Evolutionary conservation across 2,329 filamentous ascomycete species (phyloP).

Genomic region (Paramyrothecium roridum): DNA sequence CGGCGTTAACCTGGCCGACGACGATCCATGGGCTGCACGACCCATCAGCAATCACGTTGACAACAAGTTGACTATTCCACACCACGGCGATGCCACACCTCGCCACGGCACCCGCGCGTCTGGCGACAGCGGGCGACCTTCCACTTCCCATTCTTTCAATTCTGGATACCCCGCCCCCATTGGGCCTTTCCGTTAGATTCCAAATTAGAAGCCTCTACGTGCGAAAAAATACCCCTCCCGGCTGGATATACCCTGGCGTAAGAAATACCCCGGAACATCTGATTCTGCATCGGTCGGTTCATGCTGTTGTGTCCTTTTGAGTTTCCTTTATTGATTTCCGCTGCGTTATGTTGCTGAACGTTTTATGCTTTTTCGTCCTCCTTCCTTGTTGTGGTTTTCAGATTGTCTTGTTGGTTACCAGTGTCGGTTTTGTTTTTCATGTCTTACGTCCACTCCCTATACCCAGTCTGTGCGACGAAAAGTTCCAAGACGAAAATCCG

Average conservation of each 20-base stretch:
- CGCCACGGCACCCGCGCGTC: constrained; percentile 81
- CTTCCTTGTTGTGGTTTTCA: not conserved
- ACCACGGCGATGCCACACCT: constrained; percentile 78
- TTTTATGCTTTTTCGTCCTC: constrained; percentile 1
- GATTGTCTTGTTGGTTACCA: constrained; percentile 2
- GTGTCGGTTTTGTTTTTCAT: constrained; percentile 5
- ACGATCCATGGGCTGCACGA: constrained; percentile 63
- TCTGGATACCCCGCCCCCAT: constrained; percentile 94
- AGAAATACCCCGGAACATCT: constrained; percentile 49
- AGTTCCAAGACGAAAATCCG: not conserved
- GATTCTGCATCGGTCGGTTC: constrained; percentile 46
- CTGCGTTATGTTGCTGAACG: constrained; percentile 16
- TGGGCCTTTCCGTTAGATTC: constrained; percentile 83
- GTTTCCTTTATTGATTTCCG: constrained; percentile 17
- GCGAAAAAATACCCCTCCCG: constrained; percentile 46
- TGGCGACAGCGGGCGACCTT: constrained; percentile 87
- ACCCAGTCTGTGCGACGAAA: constrained; percentile 5
- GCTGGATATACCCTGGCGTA: constrained; percentile 66
- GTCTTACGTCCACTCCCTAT: constrained; percentile 7
- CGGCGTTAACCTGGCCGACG: constrained; percentile 88
- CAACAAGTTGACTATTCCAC: constrained; percentile 61
- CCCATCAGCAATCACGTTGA: constrained; percentile 64
- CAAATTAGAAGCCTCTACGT: constrained; percentile 45
- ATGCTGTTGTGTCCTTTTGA: constrained; percentile 28
- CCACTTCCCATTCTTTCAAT: constrained; percentile 91